phyloP scores from a whole-genome alignment of 2,329 filamentous ascomycete genomes.

The Fusarium armeniacum region DNA sequence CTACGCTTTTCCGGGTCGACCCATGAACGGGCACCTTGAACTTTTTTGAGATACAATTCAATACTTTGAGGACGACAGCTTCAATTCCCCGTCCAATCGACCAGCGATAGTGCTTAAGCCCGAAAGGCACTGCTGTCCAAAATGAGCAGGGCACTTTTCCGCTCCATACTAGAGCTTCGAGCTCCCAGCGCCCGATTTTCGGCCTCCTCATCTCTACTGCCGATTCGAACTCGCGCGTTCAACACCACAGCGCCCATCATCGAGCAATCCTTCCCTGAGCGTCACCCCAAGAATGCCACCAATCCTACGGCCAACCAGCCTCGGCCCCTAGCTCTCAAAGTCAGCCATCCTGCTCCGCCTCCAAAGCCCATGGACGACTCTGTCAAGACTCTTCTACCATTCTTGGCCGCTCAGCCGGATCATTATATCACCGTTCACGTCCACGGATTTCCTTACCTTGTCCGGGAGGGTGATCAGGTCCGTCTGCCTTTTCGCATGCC shows the following conservation, averaged over 20 bases:
- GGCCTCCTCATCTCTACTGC: constrained; percentile 46
- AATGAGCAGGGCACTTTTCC: constrained; percentile 73
- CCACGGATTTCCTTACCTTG: constrained; percentile 83
- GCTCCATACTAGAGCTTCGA: constrained; percentile 73
- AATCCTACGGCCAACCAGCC: constrained; percentile 54
- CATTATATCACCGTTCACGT: constrained; percentile 87
- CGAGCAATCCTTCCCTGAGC: constrained; percentile 55
- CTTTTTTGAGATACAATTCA: constrained; percentile 46
- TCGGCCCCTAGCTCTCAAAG: constrained; percentile 58
- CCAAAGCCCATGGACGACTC: constrained; percentile 65
- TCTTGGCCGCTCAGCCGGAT: constrained; percentile 78
- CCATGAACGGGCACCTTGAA: constrained; percentile 37
- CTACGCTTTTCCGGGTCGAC: constrained; percentile 53
- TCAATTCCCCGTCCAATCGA: constrained; percentile 34
- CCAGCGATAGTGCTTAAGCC: constrained; percentile 47
- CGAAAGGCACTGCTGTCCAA: constrained; percentile 48
- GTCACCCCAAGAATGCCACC: constrained; percentile 56
- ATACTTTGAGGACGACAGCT: constrained; percentile 39
- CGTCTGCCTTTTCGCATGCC: constrained; percentile 86
- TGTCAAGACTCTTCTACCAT: constrained; percentile 73
- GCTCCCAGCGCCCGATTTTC: constrained; percentile 53
- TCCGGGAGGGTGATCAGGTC: constrained; percentile 80
- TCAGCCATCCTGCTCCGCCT: constrained; percentile 56
- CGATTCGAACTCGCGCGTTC: constrained; percentile 50
- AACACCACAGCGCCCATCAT: constrained; percentile 62